phyloP scores from a whole-genome alignment of 805 yeast species.

The Wickerhamiella musiphila region DNA sequence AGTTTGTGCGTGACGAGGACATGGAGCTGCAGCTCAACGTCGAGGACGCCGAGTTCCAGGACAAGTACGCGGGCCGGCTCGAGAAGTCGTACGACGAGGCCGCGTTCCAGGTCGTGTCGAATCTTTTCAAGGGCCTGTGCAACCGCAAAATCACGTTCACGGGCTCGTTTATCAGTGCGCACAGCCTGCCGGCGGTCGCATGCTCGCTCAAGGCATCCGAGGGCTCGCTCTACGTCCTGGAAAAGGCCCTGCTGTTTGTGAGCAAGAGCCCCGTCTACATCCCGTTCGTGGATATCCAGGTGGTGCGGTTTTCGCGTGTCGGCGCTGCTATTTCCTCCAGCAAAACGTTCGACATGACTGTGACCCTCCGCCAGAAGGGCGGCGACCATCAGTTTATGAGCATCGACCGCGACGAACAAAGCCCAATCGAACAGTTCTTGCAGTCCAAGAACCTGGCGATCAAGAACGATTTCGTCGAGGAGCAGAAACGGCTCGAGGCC shows the following conservation, averaged over 20 bases:
- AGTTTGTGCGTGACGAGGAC: constrained; percentile 79
- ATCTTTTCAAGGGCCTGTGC: constrained; percentile 76
- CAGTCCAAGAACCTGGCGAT: constrained; percentile 61
- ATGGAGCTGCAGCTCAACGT: constrained; percentile 77
- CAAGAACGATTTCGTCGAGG: constrained; percentile 78
- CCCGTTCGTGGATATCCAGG: constrained; percentile 65
- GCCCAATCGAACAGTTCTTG: constrained; percentile 55
- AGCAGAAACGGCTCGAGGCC: constrained; percentile 60
- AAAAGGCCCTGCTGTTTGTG: constrained; percentile 74
- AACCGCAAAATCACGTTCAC: constrained; percentile 75
- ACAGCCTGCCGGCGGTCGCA: constrained; percentile 68
- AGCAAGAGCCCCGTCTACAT: constrained; percentile 89
- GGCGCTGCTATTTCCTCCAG: constrained; percentile 62
- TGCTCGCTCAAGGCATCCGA: constrained; percentile 92
- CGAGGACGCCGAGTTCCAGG: constrained; percentile 63
- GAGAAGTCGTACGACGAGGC: constrained; percentile 63
- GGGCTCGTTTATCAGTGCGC: constrained; percentile 60
- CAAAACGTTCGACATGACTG: constrained; percentile 84
- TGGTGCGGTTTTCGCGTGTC: constrained; percentile 72
- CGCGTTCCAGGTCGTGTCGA: constrained; percentile 74
- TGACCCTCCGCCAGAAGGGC: constrained; percentile 45
- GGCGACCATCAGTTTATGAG: constrained; percentile 74
- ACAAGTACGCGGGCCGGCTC: constrained; percentile 55
- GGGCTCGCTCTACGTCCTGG: constrained; percentile 86
- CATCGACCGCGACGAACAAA: constrained; percentile 80